Evolutionary conservation across 2,329 filamentous ascomycete species (phyloP), one percentile per base, ranked within the genome.

Genomic region (Epichloe hybrida): DNA sequence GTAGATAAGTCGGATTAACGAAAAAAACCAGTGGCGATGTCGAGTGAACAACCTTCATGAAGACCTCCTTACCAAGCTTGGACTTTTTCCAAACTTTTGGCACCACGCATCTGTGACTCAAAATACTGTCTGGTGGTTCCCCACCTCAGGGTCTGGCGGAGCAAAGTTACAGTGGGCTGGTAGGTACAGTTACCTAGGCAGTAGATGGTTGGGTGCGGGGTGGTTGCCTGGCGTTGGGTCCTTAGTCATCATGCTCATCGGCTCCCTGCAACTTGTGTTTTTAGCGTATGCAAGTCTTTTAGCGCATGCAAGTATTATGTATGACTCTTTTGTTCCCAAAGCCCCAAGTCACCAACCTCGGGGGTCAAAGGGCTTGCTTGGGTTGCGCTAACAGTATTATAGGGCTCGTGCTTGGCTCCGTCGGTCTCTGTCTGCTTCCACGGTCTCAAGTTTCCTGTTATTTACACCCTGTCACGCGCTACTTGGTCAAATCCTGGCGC

Each of bases 61-160:
- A 49, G 49, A 15, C 45, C 46, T 50, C 17, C 31, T 23, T 12
- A 35, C 20, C 36, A 21, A n/a, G 15, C 15, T n/a, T 31, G 35
- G 15, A 49, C 20, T 38, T 51, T 51, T 47, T 27, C 40, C 48
- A 49, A 36, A 21, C 40, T 27, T 52, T 15, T 4, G 36, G 34
- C 35, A 37, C 45, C 23, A 42, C 36, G 36, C 49, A 48, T 37
- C 34, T 45, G 45, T 53, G 52, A 53, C 45, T 53, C 51, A 53
- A 50, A 47, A 46, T 38, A 35, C 21, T 17, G 21, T 46, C 35
- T 23, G 42, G 37, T 20, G 20, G 47, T 23, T 27, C n/a, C 51
- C 51, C 51, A 46, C 50, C 31, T 38, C 47, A 47, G 11, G 46
- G 41, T 43, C 43, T 49, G 43, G 41, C 47, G 50, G 50, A 39